Conservation (phyloP, 306 rosid genomes). For the Lathyrus oleraceus region DNA sequence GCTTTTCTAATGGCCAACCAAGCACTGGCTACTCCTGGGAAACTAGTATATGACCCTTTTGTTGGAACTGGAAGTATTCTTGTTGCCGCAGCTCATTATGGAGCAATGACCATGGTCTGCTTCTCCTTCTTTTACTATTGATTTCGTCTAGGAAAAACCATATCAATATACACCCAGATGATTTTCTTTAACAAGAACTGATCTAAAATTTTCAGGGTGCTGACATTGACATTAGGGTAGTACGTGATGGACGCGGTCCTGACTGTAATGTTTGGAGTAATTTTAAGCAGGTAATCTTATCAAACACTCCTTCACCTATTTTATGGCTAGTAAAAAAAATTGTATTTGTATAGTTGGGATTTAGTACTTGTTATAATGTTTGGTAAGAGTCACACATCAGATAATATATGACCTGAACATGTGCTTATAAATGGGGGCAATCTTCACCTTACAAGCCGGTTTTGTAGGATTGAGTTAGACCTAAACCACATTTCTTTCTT, state of each 20-base stretch:
- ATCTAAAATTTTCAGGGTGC: conserved; percentile 76
- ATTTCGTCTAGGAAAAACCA: conserved; percentile 24
- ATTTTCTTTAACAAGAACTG: conserved; percentile 36
- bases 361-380: conserved; percentile 15
- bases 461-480: no score
- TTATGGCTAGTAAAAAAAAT: neutral
- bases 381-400: no score
- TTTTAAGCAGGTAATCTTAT: conserved; percentile 81
- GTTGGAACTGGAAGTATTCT: conserved; percentile 98
- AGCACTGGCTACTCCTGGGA: conserved; percentile 74
- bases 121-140: conserved; percentile 26
- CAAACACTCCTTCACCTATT: conserved; percentile 15
- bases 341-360: conserved; percentile 16
- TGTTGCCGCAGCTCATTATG: conserved; percentile 89
- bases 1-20: conserved; percentile 98
- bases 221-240: conserved; percentile 96
- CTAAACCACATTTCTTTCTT: no score
- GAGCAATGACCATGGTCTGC: conserved; percentile 94
- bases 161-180: conserved; percentile 1
- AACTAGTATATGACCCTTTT: conserved; percentile 87
- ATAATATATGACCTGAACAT: no score
- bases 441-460: no score
- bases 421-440: no score
- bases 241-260: conserved; percentile 98
- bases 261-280: conserved; percentile 97